These are phyloP conservation scores for Neoarthrinium moseri DNA, from an alignment of 2,329 filamentous ascomycete genomes.

Conservation along the genomic window DNA sequence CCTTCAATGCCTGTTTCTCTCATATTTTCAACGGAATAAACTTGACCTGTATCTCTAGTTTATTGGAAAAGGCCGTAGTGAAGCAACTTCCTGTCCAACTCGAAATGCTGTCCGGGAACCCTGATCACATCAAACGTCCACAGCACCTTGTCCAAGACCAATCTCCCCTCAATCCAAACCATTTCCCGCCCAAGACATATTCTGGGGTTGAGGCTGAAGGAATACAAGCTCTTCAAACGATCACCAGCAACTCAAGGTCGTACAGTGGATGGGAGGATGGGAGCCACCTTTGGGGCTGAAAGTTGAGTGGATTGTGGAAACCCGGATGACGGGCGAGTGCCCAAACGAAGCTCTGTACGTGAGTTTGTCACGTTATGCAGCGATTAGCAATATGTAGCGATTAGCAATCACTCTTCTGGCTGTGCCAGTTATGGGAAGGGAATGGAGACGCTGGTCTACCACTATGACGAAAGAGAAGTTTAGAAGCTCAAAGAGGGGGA, in stretches of 20 bases:
- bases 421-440: too few relatives aligned
- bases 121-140: slow-evolving; percentile 2
- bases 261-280: slow-evolving; percentile 3
- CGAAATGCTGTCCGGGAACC: background rate
- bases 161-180: slow-evolving; percentile 6
- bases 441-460: too few relatives aligned
- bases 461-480: slow-evolving; percentile 1
- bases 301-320: slow-evolving; percentile 10
- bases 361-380: background rate
- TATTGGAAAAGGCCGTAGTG: slow-evolving; percentile 14
- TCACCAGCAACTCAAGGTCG: slow-evolving; percentile 8
- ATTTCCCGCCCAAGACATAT: slow-evolving; percentile 10
- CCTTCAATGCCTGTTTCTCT: too few relatives aligned
- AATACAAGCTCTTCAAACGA: slow-evolving; percentile 4
- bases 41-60: too few relatives aligned
- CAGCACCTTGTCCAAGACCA: slow-evolving; percentile 8
- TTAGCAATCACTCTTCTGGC: too few relatives aligned
- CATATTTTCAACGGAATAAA: too few relatives aligned
- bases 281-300: slow-evolving; percentile 14
- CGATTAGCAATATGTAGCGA: background rate
- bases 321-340: slow-evolving; percentile 1
- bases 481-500: slow-evolving; percentile 17
- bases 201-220: slow-evolving; percentile 13
- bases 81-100: slow-evolving; percentile 7
- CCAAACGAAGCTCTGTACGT: slow-evolving; percentile 5